A percentile compares a stretch with the other conserved stretches of the same genome.
These are phyloP conservation scores for Crithidia bombi DNA, from an alignment of 208 protist genomes.

Conservation along the genomic window DNA sequence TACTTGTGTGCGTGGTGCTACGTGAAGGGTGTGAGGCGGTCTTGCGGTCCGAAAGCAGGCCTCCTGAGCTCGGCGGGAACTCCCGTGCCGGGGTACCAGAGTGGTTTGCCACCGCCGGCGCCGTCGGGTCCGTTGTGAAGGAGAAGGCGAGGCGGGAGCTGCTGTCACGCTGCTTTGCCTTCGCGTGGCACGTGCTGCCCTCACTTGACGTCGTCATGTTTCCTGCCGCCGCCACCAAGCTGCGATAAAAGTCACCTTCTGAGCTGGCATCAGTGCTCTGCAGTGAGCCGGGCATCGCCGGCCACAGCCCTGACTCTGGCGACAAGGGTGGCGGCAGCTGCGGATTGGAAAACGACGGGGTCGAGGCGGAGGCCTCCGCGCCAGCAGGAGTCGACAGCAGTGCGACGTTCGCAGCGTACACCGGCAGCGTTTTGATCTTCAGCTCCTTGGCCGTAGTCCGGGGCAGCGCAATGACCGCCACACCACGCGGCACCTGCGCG, in stretches of 20 bases:
- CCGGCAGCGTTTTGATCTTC: slow-evolving; percentile 8
- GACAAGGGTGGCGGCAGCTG: background rate
- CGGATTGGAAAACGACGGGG: background rate
- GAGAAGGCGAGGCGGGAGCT: background rate
- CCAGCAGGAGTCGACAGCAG: slow-evolving; percentile 1
- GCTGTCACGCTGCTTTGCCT: background rate
- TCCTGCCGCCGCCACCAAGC: background rate
- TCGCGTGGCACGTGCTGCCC: background rate
- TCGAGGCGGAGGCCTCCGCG: background rate
- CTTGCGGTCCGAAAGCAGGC: background rate
- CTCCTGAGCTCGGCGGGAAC: background rate
- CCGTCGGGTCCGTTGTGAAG: background rate
- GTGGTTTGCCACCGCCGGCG: background rate
- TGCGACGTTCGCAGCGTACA: background rate
- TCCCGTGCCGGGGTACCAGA: rapidly evolving
- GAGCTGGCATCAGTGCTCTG: background rate
- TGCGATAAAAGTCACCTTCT: slow-evolving; percentile 4
- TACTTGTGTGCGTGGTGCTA: background rate
- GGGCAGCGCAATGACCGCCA: slow-evolving; percentile 32
- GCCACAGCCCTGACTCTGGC: slow-evolving; percentile 1
- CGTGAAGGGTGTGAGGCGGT: background rate
- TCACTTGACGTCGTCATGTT: slow-evolving; percentile 21
- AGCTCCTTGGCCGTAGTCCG: slow-evolving; percentile 11
- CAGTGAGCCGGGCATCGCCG: slow-evolving; percentile 1
- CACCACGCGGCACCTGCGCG: slow-evolving; percentile 32